These are phyloP conservation scores for Podosphaera leucotricha DNA, from an alignment of 2,329 filamentous ascomycete genomes.

Conservation along the genomic window DNA sequence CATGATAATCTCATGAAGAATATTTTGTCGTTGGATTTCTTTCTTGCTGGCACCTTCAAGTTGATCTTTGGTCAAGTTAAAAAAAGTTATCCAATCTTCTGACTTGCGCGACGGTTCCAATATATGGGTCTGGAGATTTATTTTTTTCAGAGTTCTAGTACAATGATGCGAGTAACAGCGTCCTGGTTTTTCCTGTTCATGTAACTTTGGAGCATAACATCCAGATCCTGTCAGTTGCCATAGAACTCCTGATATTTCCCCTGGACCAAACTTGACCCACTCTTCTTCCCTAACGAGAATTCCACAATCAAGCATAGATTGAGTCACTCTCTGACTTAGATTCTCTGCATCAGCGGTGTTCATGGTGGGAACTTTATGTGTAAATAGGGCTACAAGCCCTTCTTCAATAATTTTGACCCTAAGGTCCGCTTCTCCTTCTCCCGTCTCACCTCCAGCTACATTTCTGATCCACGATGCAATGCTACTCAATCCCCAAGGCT, in stretches of 20 bases:
- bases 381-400: slow-evolving; percentile 71
- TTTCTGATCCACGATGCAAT: slow-evolving; percentile 69
- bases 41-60: slow-evolving; percentile 52
- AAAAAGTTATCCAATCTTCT: slow-evolving; percentile 78
- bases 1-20: slow-evolving; percentile 83
- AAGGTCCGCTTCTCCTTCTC: slow-evolving; percentile 68
- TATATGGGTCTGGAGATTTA: slow-evolving; percentile 56
- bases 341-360: slow-evolving; percentile 92
- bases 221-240: slow-evolving; percentile 82
- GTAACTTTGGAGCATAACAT: slow-evolving; percentile 71
- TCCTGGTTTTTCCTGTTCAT: slow-evolving; percentile 37
- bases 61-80: slow-evolving; percentile 57
- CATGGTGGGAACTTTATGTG: slow-evolving; percentile 90
- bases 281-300: slow-evolving; percentile 77
- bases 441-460: slow-evolving; percentile 32
- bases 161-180: slow-evolving; percentile 90
- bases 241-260: slow-evolving; percentile 65
- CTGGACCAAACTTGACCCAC: slow-evolving; percentile 81
- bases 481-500: slow-evolving; percentile 86
- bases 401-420: slow-evolving; percentile 69
- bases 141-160: slow-evolving; percentile 81
- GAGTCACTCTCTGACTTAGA: slow-evolving; percentile 52
- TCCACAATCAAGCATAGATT: slow-evolving; percentile 54
- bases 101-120: slow-evolving; percentile 40
- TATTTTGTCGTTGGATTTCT: slow-evolving; percentile 81